Conservation (phyloP, 2,329 filamentous ascomycete genomes). For the Alternaria sp. region DNA sequence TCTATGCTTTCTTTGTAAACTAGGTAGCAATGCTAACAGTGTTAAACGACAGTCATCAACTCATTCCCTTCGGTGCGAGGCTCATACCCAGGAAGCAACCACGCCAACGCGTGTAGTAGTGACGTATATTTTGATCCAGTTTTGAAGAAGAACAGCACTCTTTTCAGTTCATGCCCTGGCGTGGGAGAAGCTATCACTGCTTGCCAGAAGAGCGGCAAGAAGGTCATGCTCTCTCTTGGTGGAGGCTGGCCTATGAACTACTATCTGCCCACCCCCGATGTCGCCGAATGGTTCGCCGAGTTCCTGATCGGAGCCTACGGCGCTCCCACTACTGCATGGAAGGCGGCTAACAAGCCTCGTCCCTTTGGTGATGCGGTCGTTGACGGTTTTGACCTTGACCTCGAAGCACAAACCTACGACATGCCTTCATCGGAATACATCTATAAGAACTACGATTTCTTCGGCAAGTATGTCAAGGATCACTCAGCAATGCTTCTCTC, state of each 20-base stretch:
- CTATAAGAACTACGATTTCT: slow-evolving; percentile 56
- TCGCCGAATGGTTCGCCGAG: slow-evolving; percentile 59
- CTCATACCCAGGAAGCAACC: slow-evolving; percentile 63
- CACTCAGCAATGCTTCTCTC: slow-evolving; percentile 59
- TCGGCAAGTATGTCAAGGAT: slow-evolving; percentile 59
- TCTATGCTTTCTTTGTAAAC: too few species aligned
- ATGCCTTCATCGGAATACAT: slow-evolving; percentile 32
- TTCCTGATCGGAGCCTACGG: slow-evolving; percentile 63
- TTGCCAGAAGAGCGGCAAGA: slow-evolving; percentile 49
- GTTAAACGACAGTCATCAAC: slow-evolving; percentile 54
- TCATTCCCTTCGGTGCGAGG: slow-evolving; percentile 60
- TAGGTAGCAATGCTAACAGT: slow-evolving; percentile 2
- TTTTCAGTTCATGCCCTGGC: slow-evolving; percentile 26
- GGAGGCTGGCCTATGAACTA: slow-evolving; percentile 55
- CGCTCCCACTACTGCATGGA: slow-evolving; percentile 48
- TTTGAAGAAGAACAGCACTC: not conserved
- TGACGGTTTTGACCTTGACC: slow-evolving; percentile 65
- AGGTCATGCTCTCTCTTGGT: slow-evolving; percentile 58
- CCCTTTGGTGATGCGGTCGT: slow-evolving; percentile 58
- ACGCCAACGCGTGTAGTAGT: slow-evolving; percentile 61
- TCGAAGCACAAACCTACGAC: slow-evolving; percentile 41
- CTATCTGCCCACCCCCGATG: slow-evolving; percentile 52
- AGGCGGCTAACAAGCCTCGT: slow-evolving; percentile 47
- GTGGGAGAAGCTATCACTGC: slow-evolving; percentile 49
- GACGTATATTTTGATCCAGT: slow-evolving; percentile 45